Percentiles rank a stretch among this genome's conserved stretches.
Conservation (phyloP, 768 basidiomycete genomes). For the Russula sp. region DNA sequence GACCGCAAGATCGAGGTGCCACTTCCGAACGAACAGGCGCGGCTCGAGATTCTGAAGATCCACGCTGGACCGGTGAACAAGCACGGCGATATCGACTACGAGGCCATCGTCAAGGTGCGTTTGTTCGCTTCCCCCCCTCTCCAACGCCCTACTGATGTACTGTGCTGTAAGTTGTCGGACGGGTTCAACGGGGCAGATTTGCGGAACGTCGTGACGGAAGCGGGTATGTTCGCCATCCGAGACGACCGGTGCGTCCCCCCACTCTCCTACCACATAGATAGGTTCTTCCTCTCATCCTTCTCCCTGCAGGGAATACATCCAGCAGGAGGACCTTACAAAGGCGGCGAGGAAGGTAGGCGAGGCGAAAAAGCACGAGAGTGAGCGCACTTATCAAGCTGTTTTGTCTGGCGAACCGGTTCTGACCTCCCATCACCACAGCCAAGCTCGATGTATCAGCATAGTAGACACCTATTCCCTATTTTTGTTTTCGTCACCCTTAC, state of each 20-base stretch:
- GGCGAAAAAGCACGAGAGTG: conserved; percentile 97
- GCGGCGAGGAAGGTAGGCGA: conserved; percentile 93
- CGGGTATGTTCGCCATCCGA: conserved; percentile 97
- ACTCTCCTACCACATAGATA: conserved; percentile 3
- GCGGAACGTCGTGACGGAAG: conserved; percentile 91
- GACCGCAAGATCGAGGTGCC: conserved; percentile 99
- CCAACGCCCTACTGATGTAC: neutral
- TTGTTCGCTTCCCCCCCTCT: conserved; percentile 1
- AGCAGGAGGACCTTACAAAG: conserved; percentile 94
- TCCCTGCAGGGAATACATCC: conserved; percentile 66
- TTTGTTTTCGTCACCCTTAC: neutral
- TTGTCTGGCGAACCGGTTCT: neutral
- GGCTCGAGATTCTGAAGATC: conserved; percentile 95
- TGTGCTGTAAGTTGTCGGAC: conserved; percentile 60
- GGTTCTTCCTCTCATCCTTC: neutral
- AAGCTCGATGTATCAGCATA: conserved; percentile 22
- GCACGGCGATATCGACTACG: conserved; percentile 92
- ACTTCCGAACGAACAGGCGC: conserved; percentile 93
- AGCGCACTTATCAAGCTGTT: conserved; percentile 31
- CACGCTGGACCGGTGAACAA: conserved; percentile 94
- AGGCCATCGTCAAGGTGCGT: conserved; percentile 89
- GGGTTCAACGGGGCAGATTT: conserved; percentile 96
- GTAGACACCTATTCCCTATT: neutral
- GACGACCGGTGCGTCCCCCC: conserved; percentile 66
- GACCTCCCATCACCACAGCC: conserved; percentile 1